Conservation (phyloP, 345 rosid species). For the Arabis hirsuta region DNA sequence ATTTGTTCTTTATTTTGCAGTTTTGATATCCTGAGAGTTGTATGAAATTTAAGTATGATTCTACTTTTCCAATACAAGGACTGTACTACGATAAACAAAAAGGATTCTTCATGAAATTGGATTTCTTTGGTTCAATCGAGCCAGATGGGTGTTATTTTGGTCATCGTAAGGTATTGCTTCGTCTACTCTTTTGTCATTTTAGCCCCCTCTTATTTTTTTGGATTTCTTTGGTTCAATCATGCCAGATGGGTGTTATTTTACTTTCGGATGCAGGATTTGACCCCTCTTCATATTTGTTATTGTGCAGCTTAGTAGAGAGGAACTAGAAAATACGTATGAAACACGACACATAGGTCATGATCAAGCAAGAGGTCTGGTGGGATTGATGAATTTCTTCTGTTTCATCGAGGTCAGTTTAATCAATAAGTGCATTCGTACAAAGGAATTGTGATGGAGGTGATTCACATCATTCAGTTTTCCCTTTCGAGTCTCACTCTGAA, state of each 20-base stretch:
- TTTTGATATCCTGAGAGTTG: slow-evolving; percentile 84
- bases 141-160: slow-evolving; percentile 95
- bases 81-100: slow-evolving; percentile 81
- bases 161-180: slow-evolving; percentile 69
- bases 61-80: slow-evolving; percentile 88
- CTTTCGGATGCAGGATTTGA: slow-evolving; percentile 14
- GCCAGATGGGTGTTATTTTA: neutral
- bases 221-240: no score
- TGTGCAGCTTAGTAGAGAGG: slow-evolving; percentile 69
- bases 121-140: slow-evolving; percentile 98
- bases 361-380: slow-evolving; percentile 87
- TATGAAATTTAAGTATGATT: slow-evolving; percentile 71
- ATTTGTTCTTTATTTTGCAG: slow-evolving; percentile 50
- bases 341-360: slow-evolving; percentile 91
- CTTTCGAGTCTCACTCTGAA: neutral
- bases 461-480: slow-evolving; percentile 24
- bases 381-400: slow-evolving; percentile 98
- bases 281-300: neutral
- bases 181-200: neutral
- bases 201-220: neutral
- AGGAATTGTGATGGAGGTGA: slow-evolving; percentile 62
- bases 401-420: slow-evolving; percentile 80
- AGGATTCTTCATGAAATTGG: slow-evolving; percentile 88
- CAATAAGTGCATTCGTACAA: neutral
- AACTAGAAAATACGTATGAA: slow-evolving; percentile 72